Evolutionary conservation across 2,329 filamentous ascomycete genomes (phyloP).

Genomic region (Plenodomus biglobosus): DNA sequence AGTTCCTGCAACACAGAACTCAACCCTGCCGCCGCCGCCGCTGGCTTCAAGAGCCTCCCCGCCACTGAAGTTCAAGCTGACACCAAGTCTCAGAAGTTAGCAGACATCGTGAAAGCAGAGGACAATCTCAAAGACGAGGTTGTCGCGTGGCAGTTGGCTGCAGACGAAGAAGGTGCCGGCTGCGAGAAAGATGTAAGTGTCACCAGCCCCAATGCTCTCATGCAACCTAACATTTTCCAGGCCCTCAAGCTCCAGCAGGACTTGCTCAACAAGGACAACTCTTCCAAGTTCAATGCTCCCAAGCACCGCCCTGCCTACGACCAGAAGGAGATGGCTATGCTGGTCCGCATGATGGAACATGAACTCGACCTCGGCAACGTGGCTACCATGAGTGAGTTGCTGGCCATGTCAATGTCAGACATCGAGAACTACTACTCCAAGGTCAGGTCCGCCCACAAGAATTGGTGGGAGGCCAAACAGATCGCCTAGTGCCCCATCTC

Average conservation of each 20-base stretch:
- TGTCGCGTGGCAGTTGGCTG: not conserved
- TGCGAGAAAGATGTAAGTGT: not conserved
- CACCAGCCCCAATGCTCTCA: not conserved
- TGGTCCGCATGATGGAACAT: slow-evolving; percentile 12
- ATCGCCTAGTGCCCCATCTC: too few species aligned
- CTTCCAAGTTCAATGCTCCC: not conserved
- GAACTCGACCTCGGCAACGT: slow-evolving; percentile 12
- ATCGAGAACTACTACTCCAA: slow-evolving; percentile 4
- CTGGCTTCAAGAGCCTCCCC: too few species aligned
- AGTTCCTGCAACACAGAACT: not conserved
- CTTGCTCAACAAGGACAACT: not conserved
- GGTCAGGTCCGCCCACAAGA: slow-evolving; percentile 6
- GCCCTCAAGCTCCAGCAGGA: not conserved
- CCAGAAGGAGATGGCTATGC: not conserved
- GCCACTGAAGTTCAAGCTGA: too few species aligned
- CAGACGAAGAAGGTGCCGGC: not conserved
- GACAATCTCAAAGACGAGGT: not conserved
- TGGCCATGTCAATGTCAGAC: slow-evolving; percentile 7
- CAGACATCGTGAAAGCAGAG: not conserved
- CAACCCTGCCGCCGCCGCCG: not conserved
- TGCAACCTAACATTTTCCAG: not conserved
- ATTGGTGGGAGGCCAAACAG: slow-evolving; percentile 6
- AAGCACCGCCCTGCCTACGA: not conserved
- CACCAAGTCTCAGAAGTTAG: too few species aligned
- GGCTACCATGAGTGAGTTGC: slow-evolving; percentile 6